phyloP scores from a whole-genome alignment of 495 filamentous ascomycete genomes.

The Xylaria longipes region DNA sequence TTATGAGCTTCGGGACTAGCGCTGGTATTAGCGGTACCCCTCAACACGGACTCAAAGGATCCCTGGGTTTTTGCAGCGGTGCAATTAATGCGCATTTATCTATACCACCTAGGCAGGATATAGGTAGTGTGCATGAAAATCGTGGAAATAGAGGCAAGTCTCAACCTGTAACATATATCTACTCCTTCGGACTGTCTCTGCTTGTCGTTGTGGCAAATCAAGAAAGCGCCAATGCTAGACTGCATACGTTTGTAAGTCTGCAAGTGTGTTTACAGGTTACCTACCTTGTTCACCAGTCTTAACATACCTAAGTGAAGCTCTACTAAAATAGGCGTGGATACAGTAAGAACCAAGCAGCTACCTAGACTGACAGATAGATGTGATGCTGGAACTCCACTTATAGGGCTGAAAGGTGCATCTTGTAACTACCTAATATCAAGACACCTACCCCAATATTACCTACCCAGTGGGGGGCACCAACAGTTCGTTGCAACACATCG shows the following conservation, averaged over 20 bases:
- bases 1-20: too few species aligned
- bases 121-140: neutral
- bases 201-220: neutral
- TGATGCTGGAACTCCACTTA: conserved; percentile 7
- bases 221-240: neutral
- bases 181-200: neutral
- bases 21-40: too few species aligned
- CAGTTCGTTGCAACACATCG: too few species aligned
- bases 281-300: neutral
- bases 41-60: too few species aligned
- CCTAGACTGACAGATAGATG: neutral
- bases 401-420: conserved; percentile 20
- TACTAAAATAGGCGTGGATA: too few species aligned
- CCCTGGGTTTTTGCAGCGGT: too few species aligned
- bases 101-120: neutral
- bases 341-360: neutral
- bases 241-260: neutral
- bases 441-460: too few species aligned
- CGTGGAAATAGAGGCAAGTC: neutral
- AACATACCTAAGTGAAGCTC: too few species aligned
- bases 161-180: neutral
- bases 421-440: neutral
- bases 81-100: too few species aligned
- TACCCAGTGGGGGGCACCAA: neutral
- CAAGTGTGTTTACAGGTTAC: neutral